Conservation (phyloP, 2,329 filamentous ascomycete genomes). For the Metarhizium guizhouense region DNA sequence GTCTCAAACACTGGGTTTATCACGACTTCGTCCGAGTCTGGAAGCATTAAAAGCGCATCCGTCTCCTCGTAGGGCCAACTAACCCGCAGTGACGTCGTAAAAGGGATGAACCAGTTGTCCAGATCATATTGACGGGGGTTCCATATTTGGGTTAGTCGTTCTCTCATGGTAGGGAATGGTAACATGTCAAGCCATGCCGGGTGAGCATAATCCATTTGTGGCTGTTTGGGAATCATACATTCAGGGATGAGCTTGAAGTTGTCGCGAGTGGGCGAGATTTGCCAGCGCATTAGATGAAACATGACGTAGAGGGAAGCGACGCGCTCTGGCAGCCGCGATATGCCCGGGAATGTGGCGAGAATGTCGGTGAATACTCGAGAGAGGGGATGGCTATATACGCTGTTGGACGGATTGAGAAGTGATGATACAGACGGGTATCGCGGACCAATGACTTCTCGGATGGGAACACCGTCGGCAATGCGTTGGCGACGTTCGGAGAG, state of each 20-base stretch:
- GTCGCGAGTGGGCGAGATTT: constrained; percentile 67
- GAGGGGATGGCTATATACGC: constrained; percentile 60
- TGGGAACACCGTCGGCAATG: constrained; percentile 54
- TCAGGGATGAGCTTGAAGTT: constrained; percentile 71
- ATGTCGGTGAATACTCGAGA: constrained; percentile 84
- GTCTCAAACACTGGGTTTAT: constrained; percentile 84
- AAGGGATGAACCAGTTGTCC: constrained; percentile 77
- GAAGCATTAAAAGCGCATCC: constrained; percentile 55
- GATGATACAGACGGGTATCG: constrained; percentile 72
- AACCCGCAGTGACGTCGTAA: constrained; percentile 63
- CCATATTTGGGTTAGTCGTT: constrained; percentile 48
- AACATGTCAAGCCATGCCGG: constrained; percentile 77
- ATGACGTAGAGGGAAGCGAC: constrained; percentile 76
- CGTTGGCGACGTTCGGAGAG: constrained; percentile 59
- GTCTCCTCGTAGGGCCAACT: constrained; percentile 79
- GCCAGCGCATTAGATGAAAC: constrained; percentile 82
- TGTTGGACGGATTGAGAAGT: constrained; percentile 61
- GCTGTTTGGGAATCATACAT: constrained; percentile 58
- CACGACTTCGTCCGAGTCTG: constrained; percentile 54
- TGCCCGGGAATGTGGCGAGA: constrained; percentile 71
- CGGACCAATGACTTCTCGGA: constrained; percentile 62
- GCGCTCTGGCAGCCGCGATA: constrained; percentile 70
- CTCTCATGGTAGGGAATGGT: constrained; percentile 70
- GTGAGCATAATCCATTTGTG: constrained; percentile 60
- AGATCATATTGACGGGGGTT: constrained; percentile 49